Evolutionary conservation across 495 filamentous ascomycete genomes (phyloP), one percentile per base, ranked within the genome.

Genomic region (Neurospora tetraspora): DNA sequence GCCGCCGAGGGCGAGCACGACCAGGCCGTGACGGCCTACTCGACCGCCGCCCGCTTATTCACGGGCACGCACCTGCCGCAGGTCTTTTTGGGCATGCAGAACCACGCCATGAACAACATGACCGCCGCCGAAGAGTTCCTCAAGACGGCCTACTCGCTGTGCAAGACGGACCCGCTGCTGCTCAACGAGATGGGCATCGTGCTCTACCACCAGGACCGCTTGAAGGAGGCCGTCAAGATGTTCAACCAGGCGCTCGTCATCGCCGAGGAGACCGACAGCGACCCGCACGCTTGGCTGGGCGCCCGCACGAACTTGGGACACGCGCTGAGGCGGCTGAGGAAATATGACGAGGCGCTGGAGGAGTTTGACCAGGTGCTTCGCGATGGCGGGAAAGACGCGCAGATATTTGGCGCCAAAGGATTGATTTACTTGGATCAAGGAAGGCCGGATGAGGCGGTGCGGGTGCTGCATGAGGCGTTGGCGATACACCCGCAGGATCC

Each of bases 1-100:
- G 96, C 96, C n/a, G 95, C 95, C n/a, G 96, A 99, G 81, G 96
- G 96, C 71, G 96, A 99, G 82, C 94, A 98, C 81, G 96, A 99
- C 79, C 96, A 99, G 83, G 96, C 96, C 70, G 97, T 99, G 74
- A 94, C 95, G 18, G 96, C 96, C 8, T 99, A 99, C 85, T 96
- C 92, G 43, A 99, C 96, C 16, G 96, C 96, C 1, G 96, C 95
- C 14, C 88, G 96, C 37, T 85, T 99, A 2, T 99, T 99, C 84
- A 95, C 97, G 81, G 96, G 96, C 45, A 98, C 95, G 2, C 96
- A 99, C 78, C 87, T 99, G 1, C 96, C 96, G 3, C 94, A 97
- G 77, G 90, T 99, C 7, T 99, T 98, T 81, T 83, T 99, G 9
- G 96, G 96, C 9, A 99, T 99, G 96, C 96, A 99, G 81, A 96